Base-by-base conservation (phyloP, 1,139 yeast genomes). In the Geotrichum europaeum region DNA sequence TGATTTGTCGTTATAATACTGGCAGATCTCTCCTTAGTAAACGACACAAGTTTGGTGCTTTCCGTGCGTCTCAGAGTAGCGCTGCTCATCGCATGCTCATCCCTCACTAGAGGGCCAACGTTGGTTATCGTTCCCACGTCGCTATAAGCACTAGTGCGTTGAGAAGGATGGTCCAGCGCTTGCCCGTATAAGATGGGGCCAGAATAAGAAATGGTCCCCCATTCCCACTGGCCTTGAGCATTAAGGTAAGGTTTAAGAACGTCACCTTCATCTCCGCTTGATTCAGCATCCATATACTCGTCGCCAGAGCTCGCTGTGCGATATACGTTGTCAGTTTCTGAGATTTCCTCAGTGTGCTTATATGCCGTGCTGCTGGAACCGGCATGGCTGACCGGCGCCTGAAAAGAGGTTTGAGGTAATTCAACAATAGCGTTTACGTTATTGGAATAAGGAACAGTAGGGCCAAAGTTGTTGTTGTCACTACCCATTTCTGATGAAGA, bases 191-290 rank as follows among this genome's bases (percentile, higher is more conserved):
- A 49, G 1, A 57, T 47, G 7, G 52, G 49, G 15, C 51, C 45
- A 18, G 53, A 13, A 15, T 59, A 40, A 28, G 58, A 62, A 4
- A 67, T 66, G 52, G 66, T 66, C 45, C 67, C 66, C 75, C 75
- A 73, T 10, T 69, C 69, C 55, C 73, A 65, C 57, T 71, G 72
- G 50, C 76, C 76, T 15, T 66, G 66, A 18, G 72, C 70, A 60
- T 72, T 72, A 15, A 73, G 62, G 62, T 68, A 72, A 6, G 75
- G 72, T 49, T 73, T 67, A 1, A 52, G 15, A 58, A 74, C 67
- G 47, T 63, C 68, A 28, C 60, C 66, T 18, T 63, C 69, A 5
- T 66, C 64, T 24, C 49, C 65, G 36, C 58, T 55, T 6, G 63
- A 60, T 20, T 53, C 64, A 13, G 63, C 66, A 30, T 56, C 59